Base-by-base conservation (phyloP, 1,139 yeast genomes). In the Yamadazyma epiphylla region DNA sequence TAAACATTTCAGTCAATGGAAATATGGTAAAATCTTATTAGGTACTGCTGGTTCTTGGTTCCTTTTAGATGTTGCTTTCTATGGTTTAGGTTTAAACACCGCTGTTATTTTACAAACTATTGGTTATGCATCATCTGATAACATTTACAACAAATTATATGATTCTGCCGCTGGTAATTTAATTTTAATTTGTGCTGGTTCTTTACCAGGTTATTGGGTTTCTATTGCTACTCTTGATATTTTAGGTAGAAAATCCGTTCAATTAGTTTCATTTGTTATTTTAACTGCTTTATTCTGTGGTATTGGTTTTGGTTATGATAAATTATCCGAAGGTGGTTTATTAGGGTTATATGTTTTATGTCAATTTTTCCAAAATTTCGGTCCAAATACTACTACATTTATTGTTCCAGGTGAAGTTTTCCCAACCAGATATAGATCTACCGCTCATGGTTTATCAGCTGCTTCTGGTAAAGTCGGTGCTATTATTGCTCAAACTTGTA, bases 41-140 rank as follows among this genome's bases (percentile, higher is more conserved):
- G 98, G 97, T 57, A 89, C 98, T 49, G 95, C 96, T 44, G 94
- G 89, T 59, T 81, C 94, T 29, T 91, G 98, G 98, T 89, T 89
- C 70, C 71, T 81, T 69, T 76, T 89, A 62, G 98, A 91, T 71
- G 86, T 91, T 56, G 96, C 96, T 39, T 88, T 79, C 73, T 91
- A 91, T 59, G 95, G 95, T 63, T 69, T 85, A 52, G 81, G 85
- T 60, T 74, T 85, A 53, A 85, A 85, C 70, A 67, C 88, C 47
- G 80, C 94, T 22, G 68, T 74, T 38, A 85, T 85, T 47, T 82
- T 94, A 63, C 78, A 81, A 62, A 78, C 95, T 44, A 86, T 89
- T 52, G 94, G 91, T 64, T 78, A 71, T 61, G 80, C 94, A 39
- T 75, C 88, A 38, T 68, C 80, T 39, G 65, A 72, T 25, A 77